phyloP scores from a whole-genome alignment of 805 yeast genomes.

The Kodamaea hsintzibuensis region DNA sequence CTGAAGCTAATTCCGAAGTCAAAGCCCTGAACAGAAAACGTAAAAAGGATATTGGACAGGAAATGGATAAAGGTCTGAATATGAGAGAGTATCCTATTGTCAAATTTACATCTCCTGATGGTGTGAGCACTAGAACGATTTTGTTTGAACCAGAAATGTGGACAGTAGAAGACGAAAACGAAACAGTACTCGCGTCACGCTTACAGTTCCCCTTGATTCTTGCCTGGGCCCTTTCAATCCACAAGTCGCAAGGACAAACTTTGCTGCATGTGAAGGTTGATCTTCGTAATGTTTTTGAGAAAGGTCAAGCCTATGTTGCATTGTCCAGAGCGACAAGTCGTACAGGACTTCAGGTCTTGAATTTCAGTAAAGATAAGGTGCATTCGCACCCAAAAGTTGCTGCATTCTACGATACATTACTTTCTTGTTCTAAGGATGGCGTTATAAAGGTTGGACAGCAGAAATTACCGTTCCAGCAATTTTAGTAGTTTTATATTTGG shows the following conservation, averaged over 20 bases:
- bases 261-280: constrained; percentile 76
- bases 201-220: constrained; percentile 81
- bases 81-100: constrained; percentile 70
- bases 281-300: constrained; percentile 73
- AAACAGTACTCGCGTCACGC: constrained; percentile 66
- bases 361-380: constrained; percentile 66
- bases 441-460: constrained; percentile 2
- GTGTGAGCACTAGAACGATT: constrained; percentile 65
- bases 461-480: constrained; percentile 1
- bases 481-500: background rate
- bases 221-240: constrained; percentile 97
- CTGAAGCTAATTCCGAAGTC: constrained; percentile 17
- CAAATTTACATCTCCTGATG: constrained; percentile 69
- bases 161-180: constrained; percentile 73
- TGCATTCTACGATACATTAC: constrained; percentile 60
- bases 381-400: constrained; percentile 70
- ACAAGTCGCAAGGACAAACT: constrained; percentile 95
- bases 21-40: constrained; percentile 40
- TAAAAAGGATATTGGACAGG: constrained; percentile 47
- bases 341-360: constrained; percentile 77
- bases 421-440: constrained; percentile 6
- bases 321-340: constrained; percentile 85
- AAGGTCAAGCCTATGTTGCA: constrained; percentile 96
- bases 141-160: constrained; percentile 82
- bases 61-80: constrained; percentile 45